Evolutionary conservation across 2,329 filamentous ascomycete genomes (phyloP).

Genomic region (Dothideomycetidae sp.): DNA sequence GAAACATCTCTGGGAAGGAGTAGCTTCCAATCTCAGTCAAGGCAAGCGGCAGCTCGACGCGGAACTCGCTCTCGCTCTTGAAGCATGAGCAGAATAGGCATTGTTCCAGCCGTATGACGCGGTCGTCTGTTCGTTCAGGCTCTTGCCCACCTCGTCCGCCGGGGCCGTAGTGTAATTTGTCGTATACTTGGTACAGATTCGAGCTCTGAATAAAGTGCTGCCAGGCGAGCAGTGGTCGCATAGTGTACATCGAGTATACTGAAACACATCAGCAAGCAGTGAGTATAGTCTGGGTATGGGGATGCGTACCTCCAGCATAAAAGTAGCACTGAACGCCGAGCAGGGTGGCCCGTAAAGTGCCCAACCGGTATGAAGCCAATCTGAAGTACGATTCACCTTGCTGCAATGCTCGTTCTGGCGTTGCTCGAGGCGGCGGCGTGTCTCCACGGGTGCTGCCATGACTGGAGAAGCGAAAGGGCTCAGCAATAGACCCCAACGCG

Average conservation of each 20-base stretch:
- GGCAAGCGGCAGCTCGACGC: slow-evolving; percentile 27
- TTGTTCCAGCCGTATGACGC: slow-evolving; percentile 24
- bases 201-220: slow-evolving; percentile 24
- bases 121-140: slow-evolving; percentile 11
- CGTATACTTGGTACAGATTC: slow-evolving; percentile 24
- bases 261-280: neutral
- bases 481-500: slow-evolving; percentile 20
- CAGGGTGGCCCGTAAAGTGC: slow-evolving; percentile 19
- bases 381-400: slow-evolving; percentile 20
- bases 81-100: slow-evolving; percentile 32
- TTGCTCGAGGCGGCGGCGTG: too few species aligned
- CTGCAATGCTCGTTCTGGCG: slow-evolving; percentile 11
- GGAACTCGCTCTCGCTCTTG: slow-evolving; percentile 30
- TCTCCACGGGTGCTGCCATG: slow-evolving; percentile 5
- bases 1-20: slow-evolving; percentile 24
- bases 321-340: slow-evolving; percentile 27
- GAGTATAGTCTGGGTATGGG: neutral
- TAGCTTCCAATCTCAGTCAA: slow-evolving; percentile 24
- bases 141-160: slow-evolving; percentile 5
- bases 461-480: slow-evolving; percentile 15
- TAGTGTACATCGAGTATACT: slow-evolving; percentile 29
- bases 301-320: slow-evolving; percentile 20
- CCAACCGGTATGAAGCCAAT: slow-evolving; percentile 21
- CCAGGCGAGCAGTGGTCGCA: slow-evolving; percentile 28
- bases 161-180: slow-evolving; percentile 16